phyloP scores from a whole-genome alignment of 768 basidiomycete genomes.

The Kwoniella dejecticola region DNA sequence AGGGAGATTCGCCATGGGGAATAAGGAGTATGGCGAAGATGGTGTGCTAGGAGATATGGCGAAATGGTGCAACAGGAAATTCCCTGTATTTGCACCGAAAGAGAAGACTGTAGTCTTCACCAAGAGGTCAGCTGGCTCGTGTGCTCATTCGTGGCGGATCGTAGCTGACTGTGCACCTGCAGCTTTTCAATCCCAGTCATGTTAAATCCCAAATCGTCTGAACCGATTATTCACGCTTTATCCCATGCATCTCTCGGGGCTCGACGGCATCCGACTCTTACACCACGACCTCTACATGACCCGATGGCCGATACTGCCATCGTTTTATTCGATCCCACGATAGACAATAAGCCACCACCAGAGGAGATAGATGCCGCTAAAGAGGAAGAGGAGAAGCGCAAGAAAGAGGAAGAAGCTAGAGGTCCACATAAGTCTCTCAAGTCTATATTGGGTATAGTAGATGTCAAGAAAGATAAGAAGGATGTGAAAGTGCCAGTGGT shows the following conservation, averaged over 20 bases:
- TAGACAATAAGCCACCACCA: conserved; percentile 65
- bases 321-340: conserved; percentile 93
- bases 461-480: conserved; percentile 62
- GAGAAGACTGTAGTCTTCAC: conserved; percentile 50
- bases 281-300: conserved; percentile 88
- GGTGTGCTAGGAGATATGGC: conserved; percentile 65
- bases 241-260: conserved; percentile 81
- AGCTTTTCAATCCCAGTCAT: conserved; percentile 79
- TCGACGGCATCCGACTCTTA: conserved; percentile 43
- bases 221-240: conserved; percentile 58
- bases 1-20: conserved; percentile 63
- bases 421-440: conserved; percentile 88
- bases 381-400: conserved; percentile 19
- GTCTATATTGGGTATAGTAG: conserved; percentile 58
- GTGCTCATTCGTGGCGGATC: neutral
- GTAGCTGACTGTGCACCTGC: conserved; percentile 47
- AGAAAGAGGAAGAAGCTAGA: conserved; percentile 37
- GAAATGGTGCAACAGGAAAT: conserved; percentile 55
- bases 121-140: conserved; percentile 48
- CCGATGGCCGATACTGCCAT: conserved; percentile 98
- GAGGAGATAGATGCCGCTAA: conserved; percentile 26
- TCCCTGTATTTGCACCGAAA: conserved; percentile 61
- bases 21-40: conserved; percentile 66
- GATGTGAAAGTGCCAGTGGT: conserved; percentile 88
- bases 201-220: conserved; percentile 34